A percentile compares a stretch with the other conserved stretches of the same genome.
Conservation (phyloP, 176 grass and related monocot species). For the Luzula sylvatica region DNA sequence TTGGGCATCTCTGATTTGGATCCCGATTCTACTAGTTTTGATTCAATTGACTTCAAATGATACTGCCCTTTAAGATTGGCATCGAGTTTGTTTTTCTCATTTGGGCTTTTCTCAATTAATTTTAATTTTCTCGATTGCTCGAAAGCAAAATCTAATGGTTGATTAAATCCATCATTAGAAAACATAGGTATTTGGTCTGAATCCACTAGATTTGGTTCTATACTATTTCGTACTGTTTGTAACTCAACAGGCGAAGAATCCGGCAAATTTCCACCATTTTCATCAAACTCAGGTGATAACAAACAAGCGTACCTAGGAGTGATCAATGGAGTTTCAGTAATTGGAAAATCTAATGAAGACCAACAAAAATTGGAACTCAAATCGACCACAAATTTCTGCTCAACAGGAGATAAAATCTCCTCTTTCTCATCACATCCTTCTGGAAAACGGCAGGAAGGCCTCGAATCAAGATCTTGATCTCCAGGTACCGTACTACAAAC, state of each 20-base stretch:
- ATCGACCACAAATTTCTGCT: neutral
- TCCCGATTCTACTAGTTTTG: slow-evolving; percentile 22
- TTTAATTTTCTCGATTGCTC: neutral
- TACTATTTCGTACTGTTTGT: neutral
- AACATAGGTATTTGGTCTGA: too few relatives aligned
- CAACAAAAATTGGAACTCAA: slow-evolving; percentile 4
- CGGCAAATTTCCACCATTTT: neutral
- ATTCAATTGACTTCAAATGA: slow-evolving; percentile 26
- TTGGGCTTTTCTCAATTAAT: neutral
- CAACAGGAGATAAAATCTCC: neutral
- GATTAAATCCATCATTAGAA: too few relatives aligned
- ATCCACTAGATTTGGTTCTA: too few relatives aligned
- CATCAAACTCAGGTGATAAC: slow-evolving; percentile 5
- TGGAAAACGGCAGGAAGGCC: slow-evolving; percentile 1
- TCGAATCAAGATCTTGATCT: slow-evolving; percentile 27
- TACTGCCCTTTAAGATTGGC: neutral
- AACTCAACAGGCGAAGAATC: slow-evolving; percentile 2
- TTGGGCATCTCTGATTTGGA: slow-evolving; percentile 4
- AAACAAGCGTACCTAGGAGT: neutral
- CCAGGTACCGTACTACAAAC: neutral
- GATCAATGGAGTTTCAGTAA: neutral
- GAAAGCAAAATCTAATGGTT: neutral
- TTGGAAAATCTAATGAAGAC: slow-evolving; percentile 9
- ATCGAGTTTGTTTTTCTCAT: too few relatives aligned
- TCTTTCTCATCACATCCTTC: neutral